Evolutionary conservation across 1,284 basidiomycete species (phyloP).

Genomic region (Moniliophthora roreri): DNA sequence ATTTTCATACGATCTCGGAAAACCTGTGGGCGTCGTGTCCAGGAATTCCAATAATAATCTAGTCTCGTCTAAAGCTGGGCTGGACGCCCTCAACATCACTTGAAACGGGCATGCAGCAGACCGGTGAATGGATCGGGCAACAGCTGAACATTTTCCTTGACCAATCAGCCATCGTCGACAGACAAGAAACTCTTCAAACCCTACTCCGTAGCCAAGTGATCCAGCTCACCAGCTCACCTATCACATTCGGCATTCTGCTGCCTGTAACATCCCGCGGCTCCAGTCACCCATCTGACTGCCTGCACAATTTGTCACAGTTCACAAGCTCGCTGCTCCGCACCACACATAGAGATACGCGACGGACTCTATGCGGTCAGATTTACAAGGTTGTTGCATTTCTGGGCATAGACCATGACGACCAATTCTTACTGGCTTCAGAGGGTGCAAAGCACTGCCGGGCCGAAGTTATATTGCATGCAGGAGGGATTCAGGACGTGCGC

Average conservation of each 20-base stretch:
- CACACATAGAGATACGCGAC: constrained; percentile 43
- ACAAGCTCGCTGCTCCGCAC: constrained; percentile 43
- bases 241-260: constrained; percentile 51
- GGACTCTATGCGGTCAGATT: constrained; percentile 27
- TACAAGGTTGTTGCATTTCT: constrained; percentile 43
- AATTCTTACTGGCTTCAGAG: constrained; percentile 32
- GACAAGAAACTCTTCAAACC: constrained; percentile 17
- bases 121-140: constrained; percentile 44
- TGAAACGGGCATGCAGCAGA: constrained; percentile 44
- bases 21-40: constrained; percentile 47
- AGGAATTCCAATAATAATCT: constrained; percentile 53
- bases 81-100: constrained; percentile 45
- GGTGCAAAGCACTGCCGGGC: constrained; percentile 30
- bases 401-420: constrained; percentile 51
- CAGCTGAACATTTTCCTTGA: constrained; percentile 32
- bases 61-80: constrained; percentile 27
- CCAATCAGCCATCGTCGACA: constrained; percentile 10
- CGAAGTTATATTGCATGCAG: constrained; percentile 32
- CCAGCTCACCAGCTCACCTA: constrained; percentile 32
- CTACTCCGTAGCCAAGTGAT: constrained; percentile 36
- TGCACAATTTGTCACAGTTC: constrained; percentile 42
- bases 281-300: constrained; percentile 32
- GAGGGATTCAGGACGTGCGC: constrained; percentile 36
- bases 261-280: constrained; percentile 55
- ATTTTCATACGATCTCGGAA: constrained; percentile 28